Base-by-base conservation (phyloP, 225 moss, liverwort and hornwort species). In the Pseudisothecium myosuroides region DNA sequence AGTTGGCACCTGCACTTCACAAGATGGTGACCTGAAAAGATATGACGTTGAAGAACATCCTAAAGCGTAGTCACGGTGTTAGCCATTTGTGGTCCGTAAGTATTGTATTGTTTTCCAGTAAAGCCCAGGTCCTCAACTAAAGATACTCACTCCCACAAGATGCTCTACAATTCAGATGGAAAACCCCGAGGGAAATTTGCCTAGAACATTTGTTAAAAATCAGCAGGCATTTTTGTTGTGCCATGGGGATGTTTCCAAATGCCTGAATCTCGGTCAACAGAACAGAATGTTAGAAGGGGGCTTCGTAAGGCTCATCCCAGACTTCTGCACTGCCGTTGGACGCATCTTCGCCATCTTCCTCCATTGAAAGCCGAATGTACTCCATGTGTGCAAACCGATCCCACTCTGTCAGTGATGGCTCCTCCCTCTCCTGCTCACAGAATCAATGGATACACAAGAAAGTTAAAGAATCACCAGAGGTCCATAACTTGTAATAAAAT, bases 291-390 rank as follows among this genome's bases (percentile, higher is more conserved):
- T 93, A 99, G 85, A 96, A 99, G 34, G 97, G 96, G 50, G 96
- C 98, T 94, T 99, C 97, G 91, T 96, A 96, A 43, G 98, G 95
- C 89, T 99, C 98, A 90, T 99, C 98, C 97, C 97, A 99, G 76
- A 96, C 96, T 95, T 97, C 96, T 90, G 97, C 96, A 90, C 98
- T 99, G 80, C 98, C 97, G 86, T 99, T 99, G 49, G 97, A 96
- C 76, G 97, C 98, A 93, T 99, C 98, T 92, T 99, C 97, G 64
- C 98, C 98, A 83, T 99, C 97, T 92, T 99, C 98, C 91, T 99
- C 98, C 97, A 99, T 99, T 60, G 97, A 99, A 89, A 99, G 93
- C 36, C 98, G 96, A 82, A 97, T 97, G 85, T 96, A 99, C 91
- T 99, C 98, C 93, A 94, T 94, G 90, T 99, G 96, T 56, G 98